These are phyloP conservation scores for Verbascum thapsus DNA, from an alignment of 257 asterid genomes.

Conservation along the genomic window DNA sequence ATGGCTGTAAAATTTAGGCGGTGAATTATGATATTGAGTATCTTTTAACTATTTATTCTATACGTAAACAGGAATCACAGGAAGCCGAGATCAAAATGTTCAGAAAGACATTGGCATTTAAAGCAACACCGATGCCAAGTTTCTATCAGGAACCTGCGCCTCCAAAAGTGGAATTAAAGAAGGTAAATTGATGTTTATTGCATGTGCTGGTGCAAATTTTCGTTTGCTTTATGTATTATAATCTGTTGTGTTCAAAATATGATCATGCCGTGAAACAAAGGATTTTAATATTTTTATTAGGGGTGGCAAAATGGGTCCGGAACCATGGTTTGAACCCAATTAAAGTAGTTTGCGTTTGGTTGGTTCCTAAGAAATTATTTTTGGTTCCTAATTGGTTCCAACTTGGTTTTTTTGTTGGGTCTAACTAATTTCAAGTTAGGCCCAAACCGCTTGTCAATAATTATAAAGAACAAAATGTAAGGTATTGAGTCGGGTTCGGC, in stretches of 20 bases:
- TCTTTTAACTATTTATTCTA: constrained; percentile 8
- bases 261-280: neutral
- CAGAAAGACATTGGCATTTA: constrained; percentile 78
- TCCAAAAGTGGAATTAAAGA: constrained; percentile 83
- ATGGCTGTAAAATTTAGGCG: constrained; percentile 1
- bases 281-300: no score
- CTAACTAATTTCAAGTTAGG: no score
- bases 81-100: constrained; percentile 88
- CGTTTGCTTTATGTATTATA: neutral
- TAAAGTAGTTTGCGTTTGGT: no score
- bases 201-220: constrained; percentile 13
- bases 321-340: no score
- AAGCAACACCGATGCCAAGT: constrained; percentile 98
- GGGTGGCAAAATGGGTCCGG: no score
- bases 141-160: constrained; percentile 97
- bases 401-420: no score
- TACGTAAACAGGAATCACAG: constrained; percentile 63
- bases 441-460: no score
- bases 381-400: no score
- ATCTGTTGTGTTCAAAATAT: neutral
- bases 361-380: no score
- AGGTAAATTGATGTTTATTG: constrained; percentile 50
- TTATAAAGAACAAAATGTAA: no score
- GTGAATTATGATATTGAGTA: constrained; percentile 16
- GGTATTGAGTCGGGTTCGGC: no score